phyloP scores from a whole-genome alignment of 345 rosid species.

The Brassica incana region DNA sequence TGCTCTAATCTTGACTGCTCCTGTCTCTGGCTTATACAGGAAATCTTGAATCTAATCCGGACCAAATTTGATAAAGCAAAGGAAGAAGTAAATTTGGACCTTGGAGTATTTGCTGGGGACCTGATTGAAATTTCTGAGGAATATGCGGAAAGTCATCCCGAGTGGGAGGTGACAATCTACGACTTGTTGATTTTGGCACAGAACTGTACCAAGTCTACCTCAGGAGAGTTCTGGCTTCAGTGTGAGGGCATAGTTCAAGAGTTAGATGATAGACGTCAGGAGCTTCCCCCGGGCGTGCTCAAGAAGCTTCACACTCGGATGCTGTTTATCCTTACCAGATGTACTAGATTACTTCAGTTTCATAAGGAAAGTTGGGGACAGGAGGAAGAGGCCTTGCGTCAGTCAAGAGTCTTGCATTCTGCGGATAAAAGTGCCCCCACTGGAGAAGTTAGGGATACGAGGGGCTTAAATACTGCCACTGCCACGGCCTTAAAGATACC shows the following conservation, averaged over 20 bases:
- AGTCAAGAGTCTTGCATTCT: slow-evolving; percentile 64
- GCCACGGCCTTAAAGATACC: slow-evolving; percentile 22
- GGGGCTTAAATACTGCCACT: slow-evolving; percentile 49
- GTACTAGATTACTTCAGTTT: slow-evolving; percentile 89
- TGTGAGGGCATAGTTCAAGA: slow-evolving; percentile 97
- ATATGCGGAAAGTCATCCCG: slow-evolving; percentile 77
- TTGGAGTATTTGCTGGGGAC: slow-evolving; percentile 70
- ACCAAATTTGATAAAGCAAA: slow-evolving; percentile 89
- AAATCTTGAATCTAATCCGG: slow-evolving; percentile 64
- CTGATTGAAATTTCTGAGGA: slow-evolving; percentile 68
- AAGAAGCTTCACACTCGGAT: slow-evolving; percentile 84
- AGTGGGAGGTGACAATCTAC: slow-evolving; percentile 75
- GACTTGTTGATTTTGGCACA: slow-evolving; percentile 86
- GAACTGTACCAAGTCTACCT: slow-evolving; percentile 65
- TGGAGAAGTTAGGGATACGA: slow-evolving; percentile 31
- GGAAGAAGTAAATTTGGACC: slow-evolving; percentile 92
- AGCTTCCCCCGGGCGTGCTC: slow-evolving; percentile 73
- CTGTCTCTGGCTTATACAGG: slow-evolving; percentile 48
- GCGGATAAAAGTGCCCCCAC: slow-evolving; percentile 60
- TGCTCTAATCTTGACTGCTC: slow-evolving; percentile 19
- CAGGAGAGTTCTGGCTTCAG: slow-evolving; percentile 87
- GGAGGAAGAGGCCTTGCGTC: slow-evolving; percentile 59
- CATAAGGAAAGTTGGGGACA: slow-evolving; percentile 89
- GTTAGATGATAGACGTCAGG: slow-evolving; percentile 89
- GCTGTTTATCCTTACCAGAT: slow-evolving; percentile 91